phyloP scores from a whole-genome alignment of 805 yeast species.

The Suhomyces vadensis region DNA sequence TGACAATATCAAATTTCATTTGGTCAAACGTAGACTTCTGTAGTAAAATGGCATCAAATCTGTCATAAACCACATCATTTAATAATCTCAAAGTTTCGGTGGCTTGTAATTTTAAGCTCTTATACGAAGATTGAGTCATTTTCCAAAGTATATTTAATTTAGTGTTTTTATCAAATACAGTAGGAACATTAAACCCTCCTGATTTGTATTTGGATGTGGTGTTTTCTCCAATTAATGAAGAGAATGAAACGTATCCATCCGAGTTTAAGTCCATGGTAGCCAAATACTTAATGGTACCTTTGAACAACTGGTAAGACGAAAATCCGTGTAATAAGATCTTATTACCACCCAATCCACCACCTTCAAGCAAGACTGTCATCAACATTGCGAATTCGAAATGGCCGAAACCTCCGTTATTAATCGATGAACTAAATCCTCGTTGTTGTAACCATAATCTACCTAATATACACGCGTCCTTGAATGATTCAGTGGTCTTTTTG shows the following conservation, averaged over 20 bases:
- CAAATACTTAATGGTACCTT: conserved; percentile 78
- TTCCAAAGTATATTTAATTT: conserved; percentile 80
- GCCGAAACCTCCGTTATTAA: conserved; percentile 82
- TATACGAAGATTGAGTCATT: conserved; percentile 69
- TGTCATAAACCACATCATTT: conserved; percentile 78
- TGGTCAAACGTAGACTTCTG: conserved; percentile 53
- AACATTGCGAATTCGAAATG: conserved; percentile 83
- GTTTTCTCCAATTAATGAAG: conserved; percentile 52
- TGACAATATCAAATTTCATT: conserved; percentile 65
- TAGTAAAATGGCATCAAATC: conserved; percentile 77
- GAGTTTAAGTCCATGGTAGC: conserved; percentile 72
- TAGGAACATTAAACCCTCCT: conserved; percentile 70
- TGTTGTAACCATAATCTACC: conserved; percentile 91
- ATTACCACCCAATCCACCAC: conserved; percentile 77
- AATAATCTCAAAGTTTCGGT: conserved; percentile 63
- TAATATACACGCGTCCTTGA: conserved; percentile 81
- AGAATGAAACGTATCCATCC: conserved; percentile 67
- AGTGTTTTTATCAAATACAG: conserved; percentile 73
- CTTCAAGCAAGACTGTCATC: conserved; percentile 78
- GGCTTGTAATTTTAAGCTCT: conserved; percentile 64
- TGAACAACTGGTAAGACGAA: conserved; percentile 90
- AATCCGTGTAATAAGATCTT: conserved; percentile 82
- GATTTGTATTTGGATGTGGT: conserved; percentile 44
- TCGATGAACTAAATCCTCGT: conserved; percentile 69
- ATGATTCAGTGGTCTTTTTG: conserved; percentile 74